Evolutionary conservation across 441 rosid genomes (phyloP).

Genomic region (Croton laevigatus): DNA sequence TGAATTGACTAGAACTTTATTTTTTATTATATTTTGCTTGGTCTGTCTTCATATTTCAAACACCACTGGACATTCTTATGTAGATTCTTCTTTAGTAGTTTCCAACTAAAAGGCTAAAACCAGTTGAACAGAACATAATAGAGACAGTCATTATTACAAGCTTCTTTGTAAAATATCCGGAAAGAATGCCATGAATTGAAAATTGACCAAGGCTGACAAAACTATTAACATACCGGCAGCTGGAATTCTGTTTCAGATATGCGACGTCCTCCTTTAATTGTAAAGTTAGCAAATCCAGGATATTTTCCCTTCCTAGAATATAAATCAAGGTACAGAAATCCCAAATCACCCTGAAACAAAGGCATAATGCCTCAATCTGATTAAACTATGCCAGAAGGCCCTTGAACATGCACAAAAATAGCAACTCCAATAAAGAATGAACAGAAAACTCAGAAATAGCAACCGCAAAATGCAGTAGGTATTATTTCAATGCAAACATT

Average conservation of each 20-base stretch:
- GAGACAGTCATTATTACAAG: neutral
- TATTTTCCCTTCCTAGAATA: constrained; percentile 83
- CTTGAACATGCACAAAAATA: neutral
- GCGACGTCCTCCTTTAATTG: constrained; percentile 85
- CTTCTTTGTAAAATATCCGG: neutral
- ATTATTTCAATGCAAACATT: neutral
- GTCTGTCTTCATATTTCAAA: neutral
- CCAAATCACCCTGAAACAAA: constrained; percentile 81
- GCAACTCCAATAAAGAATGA: neutral
- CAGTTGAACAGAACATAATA: constrained; percentile 10
- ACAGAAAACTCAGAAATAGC: neutral
- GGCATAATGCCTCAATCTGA: constrained; percentile 13
- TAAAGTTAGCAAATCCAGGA: constrained; percentile 96
- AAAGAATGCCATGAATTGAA: constrained; percentile 12
- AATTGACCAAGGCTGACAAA: neutral
- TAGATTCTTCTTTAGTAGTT: constrained; percentile 1
- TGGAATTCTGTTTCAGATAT: constrained; percentile 88
- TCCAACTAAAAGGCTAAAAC: neutral
- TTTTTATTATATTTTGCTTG: neutral
- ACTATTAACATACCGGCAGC: constrained; percentile 73
- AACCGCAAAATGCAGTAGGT: neutral
- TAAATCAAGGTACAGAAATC: constrained; percentile 88
- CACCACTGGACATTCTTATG: neutral
- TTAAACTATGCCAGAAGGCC: constrained; percentile 6
- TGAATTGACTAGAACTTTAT: neutral